Conservation (phyloP, 2,329 filamentous ascomycete genomes). For the Lachnellula hyalina region DNA sequence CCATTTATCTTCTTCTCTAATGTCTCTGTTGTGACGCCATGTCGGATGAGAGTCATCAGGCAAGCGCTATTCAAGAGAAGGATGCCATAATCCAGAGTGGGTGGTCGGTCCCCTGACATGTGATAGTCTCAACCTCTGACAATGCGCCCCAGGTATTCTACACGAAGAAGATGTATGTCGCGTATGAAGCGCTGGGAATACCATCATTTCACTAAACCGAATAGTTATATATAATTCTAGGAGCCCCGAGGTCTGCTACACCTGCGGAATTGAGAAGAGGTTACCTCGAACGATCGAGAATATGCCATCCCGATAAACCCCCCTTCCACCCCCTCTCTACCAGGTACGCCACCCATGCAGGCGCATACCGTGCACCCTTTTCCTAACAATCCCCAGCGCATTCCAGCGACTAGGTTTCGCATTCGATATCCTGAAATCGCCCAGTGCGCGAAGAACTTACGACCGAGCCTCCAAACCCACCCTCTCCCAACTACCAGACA, state of each 20-base stretch:
- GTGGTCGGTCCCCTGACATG: conserved; percentile 23
- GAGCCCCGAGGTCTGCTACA: conserved; percentile 31
- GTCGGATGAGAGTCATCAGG: conserved; percentile 27
- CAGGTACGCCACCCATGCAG: conserved; percentile 17
- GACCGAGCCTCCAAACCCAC: conserved; percentile 32
- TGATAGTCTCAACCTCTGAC: conserved; percentile 20
- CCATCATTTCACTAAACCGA: conserved; percentile 8
- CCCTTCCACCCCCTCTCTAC: conserved; percentile 35
- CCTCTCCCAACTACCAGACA: conserved; percentile 26
- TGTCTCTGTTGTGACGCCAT: conserved; percentile 24
- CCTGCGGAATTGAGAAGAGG: conserved; percentile 34
- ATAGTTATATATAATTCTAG: conserved; percentile 35
- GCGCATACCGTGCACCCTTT: background rate
- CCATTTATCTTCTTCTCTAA: conserved; percentile 15
- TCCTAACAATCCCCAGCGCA: conserved; percentile 25
- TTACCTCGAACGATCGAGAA: conserved; percentile 36
- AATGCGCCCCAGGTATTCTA: conserved; percentile 25
- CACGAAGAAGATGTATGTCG: conserved; percentile 32
- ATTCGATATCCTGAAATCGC: conserved; percentile 37
- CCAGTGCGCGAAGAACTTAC: conserved; percentile 34
- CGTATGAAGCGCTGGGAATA: background rate
- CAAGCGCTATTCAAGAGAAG: conserved; percentile 21
- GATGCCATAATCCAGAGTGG: conserved; percentile 26
- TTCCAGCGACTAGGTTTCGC: conserved; percentile 37
- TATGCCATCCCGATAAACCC: conserved; percentile 36